A percentile compares a stretch with the other conserved stretches of the same genome.
Conservation (phyloP, 2,329 filamentous ascomycete species). For the Botrytis tulipae region DNA sequence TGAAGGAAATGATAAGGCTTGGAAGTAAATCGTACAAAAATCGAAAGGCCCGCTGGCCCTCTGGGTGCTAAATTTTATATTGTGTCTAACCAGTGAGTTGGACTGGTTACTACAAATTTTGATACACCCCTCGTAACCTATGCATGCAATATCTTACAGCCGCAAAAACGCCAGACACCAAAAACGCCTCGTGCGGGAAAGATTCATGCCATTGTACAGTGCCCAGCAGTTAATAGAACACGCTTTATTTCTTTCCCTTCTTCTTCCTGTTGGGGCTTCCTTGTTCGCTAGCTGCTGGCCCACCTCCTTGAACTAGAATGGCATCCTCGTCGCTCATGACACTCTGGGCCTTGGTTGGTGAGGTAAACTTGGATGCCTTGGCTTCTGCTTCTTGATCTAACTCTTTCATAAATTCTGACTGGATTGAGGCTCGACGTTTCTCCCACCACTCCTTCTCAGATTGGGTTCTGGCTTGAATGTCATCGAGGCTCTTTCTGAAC, state of each 20-base stretch:
- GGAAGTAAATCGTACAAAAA: not conserved
- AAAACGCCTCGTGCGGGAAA: constrained; percentile 10
- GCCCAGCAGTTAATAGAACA: not conserved
- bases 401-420: constrained; percentile 80
- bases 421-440: constrained; percentile 71
- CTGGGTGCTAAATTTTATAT: not conserved
- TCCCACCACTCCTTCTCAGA: constrained; percentile 92
- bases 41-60: not conserved
- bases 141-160: constrained; percentile 15
- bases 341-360: constrained; percentile 44
- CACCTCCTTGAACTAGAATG: constrained; percentile 65
- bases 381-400: constrained; percentile 61
- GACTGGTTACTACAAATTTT: not conserved
- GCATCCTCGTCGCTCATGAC: constrained; percentile 66
- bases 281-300: constrained; percentile 27
- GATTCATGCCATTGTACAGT: constrained; percentile 19
- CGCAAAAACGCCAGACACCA: constrained; percentile 8
- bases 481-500: constrained; percentile 71
- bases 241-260: constrained; percentile 61
- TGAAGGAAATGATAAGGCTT: not conserved
- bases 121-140: not conserved
- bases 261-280: constrained; percentile 53
- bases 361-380: constrained; percentile 40
- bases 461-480: constrained; percentile 68
- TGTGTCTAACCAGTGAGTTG: not conserved